Evolutionary conservation across 2,329 filamentous ascomycete species (phyloP), one percentile per base, ranked within the genome.

Genomic region (Fusarium tupiense): DNA sequence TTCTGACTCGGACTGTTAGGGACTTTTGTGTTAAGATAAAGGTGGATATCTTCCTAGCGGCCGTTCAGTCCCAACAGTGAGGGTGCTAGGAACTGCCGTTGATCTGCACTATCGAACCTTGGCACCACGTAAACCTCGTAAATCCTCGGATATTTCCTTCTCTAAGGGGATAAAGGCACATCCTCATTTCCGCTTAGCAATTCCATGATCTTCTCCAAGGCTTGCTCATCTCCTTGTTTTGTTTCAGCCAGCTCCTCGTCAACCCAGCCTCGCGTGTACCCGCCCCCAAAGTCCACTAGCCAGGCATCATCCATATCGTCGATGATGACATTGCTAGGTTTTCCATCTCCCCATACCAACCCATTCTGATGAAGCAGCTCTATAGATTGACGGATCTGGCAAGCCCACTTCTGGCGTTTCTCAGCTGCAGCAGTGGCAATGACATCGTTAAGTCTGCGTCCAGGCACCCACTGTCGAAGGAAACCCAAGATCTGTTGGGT

Each of bases 341-440:
- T 26, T 4, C 20, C 44, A 5, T 50, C 8, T 17, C 44, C 61
- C 61, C 44, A 62, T 0, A 64, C 0, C 2, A 64, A 0, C 19
- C 17, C 44, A 4, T 64, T 13, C 2, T 50, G 9, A 0, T 50
- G 61, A 1, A 64, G 61, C 1, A 1, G 0, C 2, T 31, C 29
- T 1, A 64, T 22, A 1, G n/a, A 19, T 16, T 37, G 1, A 1
- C 20, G 13, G 6, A 64, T 19, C 2, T 50, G 61, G 1, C 1
- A 7, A 2, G 13, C 20, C 61, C 61, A 64, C 31, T 37, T 64
- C 4, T 43, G 2, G 8, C 8, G 11, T 0, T 29, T 50, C 13
- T 43, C 2, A 1, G 16, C 0, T 2, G 37, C 10, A 6, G 20
- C 6, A 26, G 31, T 1, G 1, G n/a, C 5, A 2, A 43, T 6